Conservation (phyloP, 306 rosid genomes). For the Cicer bijugum region DNA sequence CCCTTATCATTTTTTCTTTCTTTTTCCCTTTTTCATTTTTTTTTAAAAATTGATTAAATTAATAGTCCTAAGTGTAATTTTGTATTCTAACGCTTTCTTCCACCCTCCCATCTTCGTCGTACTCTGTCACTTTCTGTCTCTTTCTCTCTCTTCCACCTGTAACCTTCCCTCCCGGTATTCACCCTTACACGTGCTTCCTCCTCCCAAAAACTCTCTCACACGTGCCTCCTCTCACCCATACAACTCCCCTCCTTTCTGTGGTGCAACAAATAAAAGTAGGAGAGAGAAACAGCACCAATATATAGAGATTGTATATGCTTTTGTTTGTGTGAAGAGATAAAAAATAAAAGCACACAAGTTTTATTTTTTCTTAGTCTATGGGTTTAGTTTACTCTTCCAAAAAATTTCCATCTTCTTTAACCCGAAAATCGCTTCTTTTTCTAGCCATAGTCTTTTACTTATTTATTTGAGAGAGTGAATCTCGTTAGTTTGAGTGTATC, state of each 20-base stretch:
- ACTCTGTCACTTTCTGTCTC: constrained; percentile 60
- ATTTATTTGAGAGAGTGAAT: constrained; percentile 31
- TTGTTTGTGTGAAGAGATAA: neutral
- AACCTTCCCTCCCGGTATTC: constrained; percentile 56
- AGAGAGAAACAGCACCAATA: constrained; percentile 57
- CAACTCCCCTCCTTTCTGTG: constrained; percentile 56
- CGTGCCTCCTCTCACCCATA: constrained; percentile 61
- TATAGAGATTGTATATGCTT: neutral
- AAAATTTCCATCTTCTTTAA: neutral
- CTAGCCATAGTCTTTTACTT: neutral
- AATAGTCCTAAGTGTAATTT: constrained; percentile 4
- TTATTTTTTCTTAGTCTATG: constrained; percentile 46
- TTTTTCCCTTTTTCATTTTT: neutral
- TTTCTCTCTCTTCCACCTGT: constrained; percentile 51
- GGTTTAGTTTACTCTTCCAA: constrained; percentile 25
- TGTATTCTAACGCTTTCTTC: constrained; percentile 35
- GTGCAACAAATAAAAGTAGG: constrained; percentile 89
- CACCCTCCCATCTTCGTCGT: constrained; percentile 67
- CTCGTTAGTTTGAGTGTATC: constrained; percentile 25
- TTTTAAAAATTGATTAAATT: neutral
- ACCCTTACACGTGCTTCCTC: constrained; percentile 44
- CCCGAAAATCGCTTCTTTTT: constrained; percentile 44
- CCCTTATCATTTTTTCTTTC: neutral
- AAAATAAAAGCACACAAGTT: constrained; percentile 32
- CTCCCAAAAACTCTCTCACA: constrained; percentile 41